phyloP scores from a whole-genome alignment of 306 rosid genomes.

The Casuarina cunninghamiana region DNA sequence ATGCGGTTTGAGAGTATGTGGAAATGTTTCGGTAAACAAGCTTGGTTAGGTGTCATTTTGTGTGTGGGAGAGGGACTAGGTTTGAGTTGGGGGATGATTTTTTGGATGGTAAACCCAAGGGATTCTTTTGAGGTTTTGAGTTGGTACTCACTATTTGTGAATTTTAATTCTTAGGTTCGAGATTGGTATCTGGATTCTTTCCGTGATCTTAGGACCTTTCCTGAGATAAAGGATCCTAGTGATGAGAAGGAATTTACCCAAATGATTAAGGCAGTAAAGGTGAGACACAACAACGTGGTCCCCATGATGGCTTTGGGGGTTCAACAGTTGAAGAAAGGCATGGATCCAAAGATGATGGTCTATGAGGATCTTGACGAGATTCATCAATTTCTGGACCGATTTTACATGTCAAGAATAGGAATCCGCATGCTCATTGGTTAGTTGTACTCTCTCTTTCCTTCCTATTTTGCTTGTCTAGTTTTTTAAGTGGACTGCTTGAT shows the following conservation, averaged over 20 bases:
- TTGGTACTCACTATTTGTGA: conserved; percentile 12
- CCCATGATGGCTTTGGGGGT: conserved; percentile 97
- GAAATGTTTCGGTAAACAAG: not conserved
- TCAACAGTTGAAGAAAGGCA: conserved; percentile 82
- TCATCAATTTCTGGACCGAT: conserved; percentile 90
- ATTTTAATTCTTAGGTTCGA: conserved; percentile 57
- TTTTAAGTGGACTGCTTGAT: conserved; percentile 10
- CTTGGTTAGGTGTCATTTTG: not conserved
- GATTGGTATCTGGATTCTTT: conserved; percentile 97
- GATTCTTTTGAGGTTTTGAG: not conserved
- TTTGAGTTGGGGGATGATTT: conserved; percentile 1
- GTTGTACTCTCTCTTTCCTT: conserved; percentile 25
- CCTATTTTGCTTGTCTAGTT: conserved; percentile 8
- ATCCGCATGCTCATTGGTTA: conserved; percentile 96
- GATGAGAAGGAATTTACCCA: conserved; percentile 80
- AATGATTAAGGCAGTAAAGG: conserved; percentile 92
- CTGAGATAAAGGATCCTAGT: conserved; percentile 61
- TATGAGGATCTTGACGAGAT: conserved; percentile 70
- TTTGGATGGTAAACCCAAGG: not conserved
- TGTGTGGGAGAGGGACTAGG: conserved; percentile 6
- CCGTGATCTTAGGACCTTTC: conserved; percentile 81
- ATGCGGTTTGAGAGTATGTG: not conserved
- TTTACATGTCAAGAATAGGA: conserved; percentile 98
- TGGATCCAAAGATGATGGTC: conserved; percentile 51
- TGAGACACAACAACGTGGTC: conserved; percentile 96